Conservation (phyloP, 805 yeast genomes). For the Novakomyces olei region DNA sequence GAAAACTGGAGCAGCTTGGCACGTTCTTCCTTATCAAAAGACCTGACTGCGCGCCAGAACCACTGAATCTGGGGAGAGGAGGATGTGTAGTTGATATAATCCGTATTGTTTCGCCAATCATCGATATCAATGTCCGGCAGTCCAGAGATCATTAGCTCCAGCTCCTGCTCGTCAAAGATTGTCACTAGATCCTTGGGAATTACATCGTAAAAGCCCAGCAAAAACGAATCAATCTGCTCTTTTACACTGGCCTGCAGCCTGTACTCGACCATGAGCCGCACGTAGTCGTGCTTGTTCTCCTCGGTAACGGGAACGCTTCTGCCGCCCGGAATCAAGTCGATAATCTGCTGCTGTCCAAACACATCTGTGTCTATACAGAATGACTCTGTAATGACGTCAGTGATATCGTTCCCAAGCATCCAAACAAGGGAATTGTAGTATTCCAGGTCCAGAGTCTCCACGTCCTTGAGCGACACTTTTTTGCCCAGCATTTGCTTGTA, state of each 20-base stretch:
- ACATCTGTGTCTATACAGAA: slow-evolving; percentile 86
- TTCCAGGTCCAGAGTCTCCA: slow-evolving; percentile 82
- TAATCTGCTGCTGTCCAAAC: slow-evolving; percentile 66
- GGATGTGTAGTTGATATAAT: slow-evolving; percentile 55
- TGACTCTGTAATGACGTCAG: slow-evolving; percentile 84
- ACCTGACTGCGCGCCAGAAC: slow-evolving; percentile 95
- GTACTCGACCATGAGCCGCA: slow-evolving; percentile 64
- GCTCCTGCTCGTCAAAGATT: slow-evolving; percentile 85
- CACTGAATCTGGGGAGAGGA: slow-evolving; percentile 75
- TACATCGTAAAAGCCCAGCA: slow-evolving; percentile 71
- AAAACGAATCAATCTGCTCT: slow-evolving; percentile 69
- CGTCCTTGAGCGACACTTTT: slow-evolving; percentile 67
- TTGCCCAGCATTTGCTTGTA: slow-evolving; percentile 68
- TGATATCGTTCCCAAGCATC: slow-evolving; percentile 93
- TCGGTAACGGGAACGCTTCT: slow-evolving; percentile 70
- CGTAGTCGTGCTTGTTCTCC: slow-evolving; percentile 76
- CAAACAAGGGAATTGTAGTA: slow-evolving; percentile 80
- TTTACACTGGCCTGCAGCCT: slow-evolving; percentile 60
- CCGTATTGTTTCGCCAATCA: slow-evolving; percentile 82
- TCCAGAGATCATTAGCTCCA: slow-evolving; percentile 81
- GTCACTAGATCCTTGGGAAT: slow-evolving; percentile 65
- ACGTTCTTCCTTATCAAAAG: slow-evolving; percentile 81
- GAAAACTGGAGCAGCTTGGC: slow-evolving; percentile 88
- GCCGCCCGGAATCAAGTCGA: slow-evolving; percentile 71
- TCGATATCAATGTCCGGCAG: slow-evolving; percentile 87